Base-by-base conservation (phyloP, 345 rosid genomes). In the Arabis alpina region DNA sequence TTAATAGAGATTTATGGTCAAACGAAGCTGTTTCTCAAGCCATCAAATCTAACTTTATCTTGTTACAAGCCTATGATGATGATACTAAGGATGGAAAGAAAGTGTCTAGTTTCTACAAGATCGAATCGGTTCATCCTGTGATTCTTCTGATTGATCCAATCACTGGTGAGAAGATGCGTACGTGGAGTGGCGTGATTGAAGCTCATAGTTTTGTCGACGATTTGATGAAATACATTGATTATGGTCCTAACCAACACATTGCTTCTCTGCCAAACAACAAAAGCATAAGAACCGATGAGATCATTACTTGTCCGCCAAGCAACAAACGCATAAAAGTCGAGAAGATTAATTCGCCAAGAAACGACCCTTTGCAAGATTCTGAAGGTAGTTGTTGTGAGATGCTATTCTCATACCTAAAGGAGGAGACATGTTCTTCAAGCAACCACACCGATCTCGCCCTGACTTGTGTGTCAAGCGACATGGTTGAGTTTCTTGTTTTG, bases 111-210 rank as follows among this genome's bases (percentile, higher is more conserved):
- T 86, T 82, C 52, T 91, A 91, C 82, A 81, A 68, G 62, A 71
- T 91, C 78, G 84, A 85, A 63, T 80, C 85, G 8, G 64, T 79
- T 76, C 97, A 93, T 61, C 68, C 61, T 27, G 95, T 86, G 25
- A 82, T 92, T 43, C 96, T 92, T 1, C 85, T 92, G 36, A 75
- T 89, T 25, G 93, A 92, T 59, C 96, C 98, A 57, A 83, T 88
- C 71, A 89, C 98, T 1, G 98, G 93, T 34, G 90, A 88, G 67
- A 88, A 83, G 79, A 88, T 93, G 88, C 85, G 81, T 53, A 68
- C 68, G 10, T 90, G 97, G 97, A 61, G 49, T 76, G 90, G 97
- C 41, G 81, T 81, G 88, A 79, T 93, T 61, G 90, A 88, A 43
- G 81, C 96, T n/a, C 92, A 83, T 71, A 80, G 76, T 73, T 80